Evolutionary conservation across 1,139 yeast genomes (phyloP).

Genomic region (Yamadazyma friedrichii): DNA sequence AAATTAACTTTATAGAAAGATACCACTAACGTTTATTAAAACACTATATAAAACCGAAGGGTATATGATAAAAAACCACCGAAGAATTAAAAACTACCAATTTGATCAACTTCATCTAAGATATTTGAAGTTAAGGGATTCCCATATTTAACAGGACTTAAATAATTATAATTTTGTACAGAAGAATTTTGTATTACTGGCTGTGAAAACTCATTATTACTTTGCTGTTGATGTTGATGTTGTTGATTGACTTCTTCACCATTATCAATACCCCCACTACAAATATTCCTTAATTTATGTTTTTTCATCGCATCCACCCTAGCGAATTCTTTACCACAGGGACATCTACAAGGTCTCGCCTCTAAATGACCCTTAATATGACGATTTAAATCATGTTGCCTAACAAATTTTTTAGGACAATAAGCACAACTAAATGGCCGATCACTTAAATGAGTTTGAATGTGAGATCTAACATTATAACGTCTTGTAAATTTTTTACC

Average conservation of each 20-base stretch:
- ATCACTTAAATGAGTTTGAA: constrained; percentile 94
- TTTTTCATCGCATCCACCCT: constrained; percentile 85
- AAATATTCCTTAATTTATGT: constrained; percentile 77
- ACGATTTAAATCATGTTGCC: constrained; percentile 91
- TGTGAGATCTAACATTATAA: constrained; percentile 94
- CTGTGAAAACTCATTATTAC: not conserved
- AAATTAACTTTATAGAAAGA: too few species aligned
- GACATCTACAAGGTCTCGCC: constrained; percentile 67
- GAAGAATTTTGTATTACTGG: not conserved
- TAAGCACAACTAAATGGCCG: constrained; percentile 70
- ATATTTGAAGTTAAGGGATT: not conserved
- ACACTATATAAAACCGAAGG: not conserved
- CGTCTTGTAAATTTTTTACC: constrained; percentile 83
- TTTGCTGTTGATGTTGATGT: not conserved
- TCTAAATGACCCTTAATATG: constrained; percentile 88
- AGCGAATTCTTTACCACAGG: constrained; percentile 90
- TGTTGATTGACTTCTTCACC: constrained; percentile 7
- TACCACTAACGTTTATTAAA: too few species aligned
- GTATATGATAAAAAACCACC: constrained; percentile 1
- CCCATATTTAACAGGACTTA: constrained; percentile 28
- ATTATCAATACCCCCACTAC: constrained; percentile 55
- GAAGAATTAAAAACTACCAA: constrained; percentile 4
- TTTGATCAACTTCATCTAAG: constrained; percentile 5
- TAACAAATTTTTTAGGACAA: constrained; percentile 73
- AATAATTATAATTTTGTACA: constrained; percentile 9